phyloP scores from a whole-genome alignment of 306 rosid species.

The Inga leiocalycina region DNA sequence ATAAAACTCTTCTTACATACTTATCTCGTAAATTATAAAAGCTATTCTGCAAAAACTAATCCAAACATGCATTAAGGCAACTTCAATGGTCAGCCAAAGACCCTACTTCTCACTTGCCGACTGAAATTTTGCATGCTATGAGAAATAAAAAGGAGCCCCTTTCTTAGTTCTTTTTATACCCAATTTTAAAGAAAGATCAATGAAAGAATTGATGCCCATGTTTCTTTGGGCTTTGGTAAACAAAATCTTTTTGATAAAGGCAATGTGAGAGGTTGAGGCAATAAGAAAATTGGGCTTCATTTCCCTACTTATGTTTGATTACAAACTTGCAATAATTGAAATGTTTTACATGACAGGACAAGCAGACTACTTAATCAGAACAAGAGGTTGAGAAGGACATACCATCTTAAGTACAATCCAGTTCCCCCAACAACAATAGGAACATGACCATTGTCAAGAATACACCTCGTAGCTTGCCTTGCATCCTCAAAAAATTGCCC shows the following conservation, averaged over 20 bases:
- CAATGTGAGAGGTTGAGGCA: neutral
- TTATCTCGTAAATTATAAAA: too few species aligned
- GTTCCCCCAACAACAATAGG: constrained; percentile 96
- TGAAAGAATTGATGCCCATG: neutral
- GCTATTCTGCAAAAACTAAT: too few species aligned
- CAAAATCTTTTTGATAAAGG: neutral
- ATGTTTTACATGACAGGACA: constrained; percentile 12
- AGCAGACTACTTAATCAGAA: constrained; percentile 27
- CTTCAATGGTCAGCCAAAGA: neutral
- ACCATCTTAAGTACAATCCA: constrained; percentile 95
- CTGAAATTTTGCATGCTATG: neutral
- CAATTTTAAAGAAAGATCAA: neutral
- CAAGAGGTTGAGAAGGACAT: constrained; percentile 30
- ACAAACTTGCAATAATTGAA: constrained; percentile 14
- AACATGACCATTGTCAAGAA: constrained; percentile 77
- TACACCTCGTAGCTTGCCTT: constrained; percentile 70
- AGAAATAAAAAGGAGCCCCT: neutral
- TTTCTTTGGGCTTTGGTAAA: neutral
- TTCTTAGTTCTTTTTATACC: neutral
- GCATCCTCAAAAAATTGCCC: constrained; percentile 95
- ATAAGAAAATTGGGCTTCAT: constrained; percentile 29
- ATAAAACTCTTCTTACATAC: too few species aligned
- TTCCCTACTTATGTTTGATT: constrained; percentile 17
- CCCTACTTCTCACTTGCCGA: neutral
- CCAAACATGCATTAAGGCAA: neutral